Base-by-base conservation (phyloP, 1,139 yeast species). In the Pichia sp. region DNA sequence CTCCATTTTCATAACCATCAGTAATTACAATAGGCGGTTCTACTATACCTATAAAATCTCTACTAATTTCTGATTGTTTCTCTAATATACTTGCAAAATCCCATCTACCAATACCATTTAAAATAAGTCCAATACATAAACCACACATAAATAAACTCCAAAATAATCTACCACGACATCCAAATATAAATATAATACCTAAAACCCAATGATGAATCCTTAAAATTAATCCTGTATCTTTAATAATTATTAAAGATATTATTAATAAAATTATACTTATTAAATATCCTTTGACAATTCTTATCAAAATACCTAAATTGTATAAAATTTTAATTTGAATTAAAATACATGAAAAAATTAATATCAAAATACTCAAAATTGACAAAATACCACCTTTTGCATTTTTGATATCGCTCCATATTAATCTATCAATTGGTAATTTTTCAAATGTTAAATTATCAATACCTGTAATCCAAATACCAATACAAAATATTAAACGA, bases 191-290 rank as follows among this genome's bases (percentile, higher is more conserved):
- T 1, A 87, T 55, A 61, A 89, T 66, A 0, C 94, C 96, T 34
- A 89, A 63, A 20, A 92, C 83, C 61, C 92, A 92, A 64, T 92
- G 98, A 62, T 92, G 98, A 16, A 92, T 69, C 42, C 97, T 71
- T 31, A 92, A 67, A 1, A 86, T 82, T 51, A 89, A 70, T 3
- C 87, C 82, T 0, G n/a, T n/a, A n/a, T n/a, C n/a, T n/a, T n/a
- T n/a, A n/a, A 92, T 12, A 5, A 6, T 16, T 6, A 30, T 6
- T 30, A 30, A 11, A 6, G 10, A 6, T n/a, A 32, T 33, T 6
- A 16, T 6, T 8, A 35, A 23, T 6, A 25, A 25, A 12, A 29
- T 23, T 4, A 34, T 20, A 57, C 87, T 87, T 9, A 80, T 63
- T 9, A 37, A 31, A 24, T 75, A 64, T 56, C 83, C 87, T 47